Conservation (phyloP, 1,284 basidiomycete genomes). For the Apiotrichum gamsii region DNA sequence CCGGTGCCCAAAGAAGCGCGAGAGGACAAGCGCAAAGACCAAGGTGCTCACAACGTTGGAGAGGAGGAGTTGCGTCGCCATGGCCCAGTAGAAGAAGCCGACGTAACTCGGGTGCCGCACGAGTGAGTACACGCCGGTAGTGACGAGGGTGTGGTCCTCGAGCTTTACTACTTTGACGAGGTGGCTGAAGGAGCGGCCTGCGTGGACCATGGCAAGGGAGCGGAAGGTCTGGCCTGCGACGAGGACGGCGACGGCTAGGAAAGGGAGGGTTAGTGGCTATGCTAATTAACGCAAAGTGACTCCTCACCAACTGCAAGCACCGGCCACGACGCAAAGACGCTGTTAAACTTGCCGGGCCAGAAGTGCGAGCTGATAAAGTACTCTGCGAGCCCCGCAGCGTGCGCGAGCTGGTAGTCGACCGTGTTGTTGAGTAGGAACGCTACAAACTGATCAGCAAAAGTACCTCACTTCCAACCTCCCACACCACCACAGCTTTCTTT, state of each 20-base stretch:
- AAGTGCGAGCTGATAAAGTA: constrained; percentile 69
- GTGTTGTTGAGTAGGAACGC: constrained; percentile 95
- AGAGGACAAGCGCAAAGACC: constrained; percentile 55
- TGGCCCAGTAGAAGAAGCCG: constrained; percentile 96
- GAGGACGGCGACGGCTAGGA: constrained; percentile 51
- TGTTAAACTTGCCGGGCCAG: constrained; percentile 42
- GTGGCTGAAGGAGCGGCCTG: constrained; percentile 89
- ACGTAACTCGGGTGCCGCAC: constrained; percentile 93
- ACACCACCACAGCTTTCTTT: too few relatives aligned
- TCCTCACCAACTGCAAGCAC: constrained; percentile 44
- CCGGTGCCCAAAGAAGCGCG: constrained; percentile 78
- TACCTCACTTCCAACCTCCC: too few relatives aligned
- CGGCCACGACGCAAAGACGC: constrained; percentile 23
- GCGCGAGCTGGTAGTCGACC: constrained; percentile 74
- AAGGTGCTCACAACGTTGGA: constrained; percentile 67
- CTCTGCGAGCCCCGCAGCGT: constrained; percentile 70
- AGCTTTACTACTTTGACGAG: constrained; percentile 64
- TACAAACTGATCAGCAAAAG: too few relatives aligned
- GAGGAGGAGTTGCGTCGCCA: constrained; percentile 88
- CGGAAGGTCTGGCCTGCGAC: constrained; percentile 70
- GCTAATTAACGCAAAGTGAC: too few relatives aligned
- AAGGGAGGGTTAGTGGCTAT: too few relatives aligned
- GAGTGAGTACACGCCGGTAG: constrained; percentile 79
- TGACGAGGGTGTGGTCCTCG: constrained; percentile 70
- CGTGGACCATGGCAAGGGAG: constrained; percentile 91